Evolutionary conservation across 1,139 yeast species (phyloP).

Genomic region (Kurtzmaniella quercitrusa): DNA sequence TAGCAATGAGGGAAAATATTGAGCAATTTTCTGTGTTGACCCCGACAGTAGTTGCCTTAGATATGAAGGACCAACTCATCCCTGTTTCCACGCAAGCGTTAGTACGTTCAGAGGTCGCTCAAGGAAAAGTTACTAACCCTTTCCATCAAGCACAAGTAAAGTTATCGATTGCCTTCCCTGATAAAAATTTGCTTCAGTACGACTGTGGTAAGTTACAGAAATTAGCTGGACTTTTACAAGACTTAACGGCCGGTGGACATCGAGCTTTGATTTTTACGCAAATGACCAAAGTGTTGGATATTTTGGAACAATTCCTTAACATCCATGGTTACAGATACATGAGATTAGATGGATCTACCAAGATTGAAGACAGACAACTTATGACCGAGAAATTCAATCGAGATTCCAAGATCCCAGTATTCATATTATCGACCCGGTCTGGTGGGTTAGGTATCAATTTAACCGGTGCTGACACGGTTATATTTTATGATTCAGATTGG

Average conservation of each 20-base stretch:
- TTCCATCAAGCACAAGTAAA: conserved; percentile 85
- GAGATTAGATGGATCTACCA: conserved; percentile 96
- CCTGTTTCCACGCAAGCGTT: conserved; percentile 30
- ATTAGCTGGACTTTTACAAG: conserved; percentile 69
- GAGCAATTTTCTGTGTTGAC: conserved; percentile 84
- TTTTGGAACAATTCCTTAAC: conserved; percentile 87
- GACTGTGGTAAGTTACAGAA: conserved; percentile 97
- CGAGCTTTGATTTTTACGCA: conserved; percentile 95
- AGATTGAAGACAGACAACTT: conserved; percentile 93
- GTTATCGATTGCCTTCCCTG: conserved; percentile 92
- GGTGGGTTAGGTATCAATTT: conserved; percentile 97
- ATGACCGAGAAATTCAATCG: conserved; percentile 89
- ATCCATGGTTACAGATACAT: conserved; percentile 92
- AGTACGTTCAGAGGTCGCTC: conserved; percentile 30
- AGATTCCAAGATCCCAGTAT: conserved; percentile 83
- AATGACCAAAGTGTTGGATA: conserved; percentile 95
- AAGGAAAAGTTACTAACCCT: conserved; percentile 49
- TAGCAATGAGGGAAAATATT: conserved; percentile 45
- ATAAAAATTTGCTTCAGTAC: conserved; percentile 82
- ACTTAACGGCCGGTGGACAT: conserved; percentile 81
- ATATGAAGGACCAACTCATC: conserved; percentile 59
- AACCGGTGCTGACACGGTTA: conserved; percentile 98
- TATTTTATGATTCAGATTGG: conserved; percentile 99
- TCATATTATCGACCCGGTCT: conserved; percentile 89
- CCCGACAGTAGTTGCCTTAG: conserved; percentile 78